Percentiles rank a stretch among this genome's conserved stretches.
Conservation (phyloP, 805 yeast species). For the Tetrapisispora taiwanensis region DNA sequence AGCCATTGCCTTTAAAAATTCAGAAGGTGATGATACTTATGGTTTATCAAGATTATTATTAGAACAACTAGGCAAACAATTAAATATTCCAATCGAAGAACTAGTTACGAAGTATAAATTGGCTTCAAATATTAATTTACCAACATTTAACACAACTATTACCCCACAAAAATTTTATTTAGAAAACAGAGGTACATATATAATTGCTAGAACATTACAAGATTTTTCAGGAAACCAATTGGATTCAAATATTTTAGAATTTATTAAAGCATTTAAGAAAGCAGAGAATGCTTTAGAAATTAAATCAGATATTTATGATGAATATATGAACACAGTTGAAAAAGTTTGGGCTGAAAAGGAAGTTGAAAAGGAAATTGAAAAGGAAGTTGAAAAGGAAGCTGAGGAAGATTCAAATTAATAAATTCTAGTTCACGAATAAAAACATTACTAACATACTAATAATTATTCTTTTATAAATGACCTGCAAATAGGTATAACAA, state of each 20-base stretch:
- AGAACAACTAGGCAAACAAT: conserved; percentile 12
- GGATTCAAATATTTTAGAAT: conserved; percentile 7
- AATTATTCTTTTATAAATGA: background rate
- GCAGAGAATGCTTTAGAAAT: conserved; percentile 2
- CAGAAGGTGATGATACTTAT: conserved; percentile 10
- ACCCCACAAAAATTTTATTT: background rate
- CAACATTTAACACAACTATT: background rate
- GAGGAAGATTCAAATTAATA: too few species aligned
- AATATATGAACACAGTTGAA: conserved; percentile 4
- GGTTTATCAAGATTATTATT: conserved; percentile 21
- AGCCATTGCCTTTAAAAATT: conserved; percentile 14
- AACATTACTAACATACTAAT: background rate
- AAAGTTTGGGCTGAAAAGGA: conserved; percentile 1
- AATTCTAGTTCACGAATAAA: too few species aligned
- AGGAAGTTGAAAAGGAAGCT: background rate
- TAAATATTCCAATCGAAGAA: conserved; percentile 3
- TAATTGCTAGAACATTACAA: conserved; percentile 14
- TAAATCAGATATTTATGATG: conserved; percentile 10
- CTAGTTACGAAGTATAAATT: background rate
- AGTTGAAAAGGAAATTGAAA: background rate
- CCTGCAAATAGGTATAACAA: background rate
- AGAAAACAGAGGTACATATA: conserved; percentile 14
- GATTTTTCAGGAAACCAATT: conserved; percentile 8
- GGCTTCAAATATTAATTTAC: background rate
- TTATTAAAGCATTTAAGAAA: conserved; percentile 9